These are phyloP conservation scores for Sporothrix schenckii DNA, from an alignment of 2,329 filamentous ascomycete species.

Conservation along the genomic window DNA sequence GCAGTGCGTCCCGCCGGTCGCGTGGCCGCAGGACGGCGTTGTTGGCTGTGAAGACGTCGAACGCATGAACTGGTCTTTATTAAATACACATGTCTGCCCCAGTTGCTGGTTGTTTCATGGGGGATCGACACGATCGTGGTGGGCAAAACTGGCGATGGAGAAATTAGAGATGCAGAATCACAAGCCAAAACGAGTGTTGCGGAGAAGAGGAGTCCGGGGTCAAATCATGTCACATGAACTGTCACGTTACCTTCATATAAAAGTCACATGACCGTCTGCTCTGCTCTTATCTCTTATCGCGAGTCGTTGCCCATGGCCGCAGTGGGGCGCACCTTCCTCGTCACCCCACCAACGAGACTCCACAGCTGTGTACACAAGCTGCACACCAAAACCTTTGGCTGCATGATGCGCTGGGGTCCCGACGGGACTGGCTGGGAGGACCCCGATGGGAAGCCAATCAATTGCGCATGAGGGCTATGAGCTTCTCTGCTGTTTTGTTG, in stretches of 20 bases:
- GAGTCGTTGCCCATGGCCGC: slow-evolving; percentile 14
- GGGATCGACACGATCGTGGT: slow-evolving; percentile 19
- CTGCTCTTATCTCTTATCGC: slow-evolving; percentile 19
- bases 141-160: slow-evolving; percentile 10
- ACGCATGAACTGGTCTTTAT: slow-evolving; percentile 6
- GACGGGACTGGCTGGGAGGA: slow-evolving; percentile 21
- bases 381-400: background rate
- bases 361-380: slow-evolving; percentile 26
- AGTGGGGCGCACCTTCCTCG: slow-evolving; percentile 27
- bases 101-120: slow-evolving; percentile 10
- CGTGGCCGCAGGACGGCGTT: background rate
- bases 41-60: background rate
- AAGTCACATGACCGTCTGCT: background rate
- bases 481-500: slow-evolving; percentile 13
- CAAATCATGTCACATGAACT: no score
- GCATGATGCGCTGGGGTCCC: slow-evolving; percentile 6
- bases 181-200: slow-evolving; percentile 12
- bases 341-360: slow-evolving; percentile 31
- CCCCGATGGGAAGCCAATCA: slow-evolving; percentile 28
- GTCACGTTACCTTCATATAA: no score
- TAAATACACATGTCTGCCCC: slow-evolving; percentile 16
- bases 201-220: no score
- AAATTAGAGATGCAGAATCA: slow-evolving; percentile 12
- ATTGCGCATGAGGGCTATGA: slow-evolving; percentile 20
- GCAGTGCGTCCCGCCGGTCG: background rate